Evolutionary conservation across 441 rosid genomes (phyloP), one percentile per base, ranked within the genome.

Genomic region (Mallotus repandus): DNA sequence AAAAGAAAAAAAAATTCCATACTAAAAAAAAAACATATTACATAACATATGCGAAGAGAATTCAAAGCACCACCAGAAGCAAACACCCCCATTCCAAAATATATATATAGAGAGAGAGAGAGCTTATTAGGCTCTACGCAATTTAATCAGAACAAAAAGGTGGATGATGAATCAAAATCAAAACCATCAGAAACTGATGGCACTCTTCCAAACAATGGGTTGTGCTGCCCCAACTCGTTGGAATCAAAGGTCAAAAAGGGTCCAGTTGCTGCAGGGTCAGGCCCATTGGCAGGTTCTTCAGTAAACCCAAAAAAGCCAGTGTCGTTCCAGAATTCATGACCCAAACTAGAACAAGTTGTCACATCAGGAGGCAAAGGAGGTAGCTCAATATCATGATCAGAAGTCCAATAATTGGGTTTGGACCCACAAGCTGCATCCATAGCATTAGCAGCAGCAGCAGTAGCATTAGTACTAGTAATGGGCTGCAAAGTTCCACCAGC

Each of bases 361-460:
- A 78, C 78, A 52, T 90, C 92, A 9, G 93, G 96, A 45, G 98
- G 98, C 74, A 92, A 79, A 29, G 98, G 94, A 29, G 98, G 93
- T 29, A 92, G 92, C 74, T 88, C 92, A 50, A 78, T 81, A 48
- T 78, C 79, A 25, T 25, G 29, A 70, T 85, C 77, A 13, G 13
- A 53, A 9, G 71, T 21, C 50, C 78, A 74, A 10, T 60, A 62
- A 63, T 50, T 63, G 11, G 55, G 29, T 25, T 25, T 25, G 29
- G 29, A 25, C 29, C 29, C 29, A 25, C 1, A 25, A 0, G 29
- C 29, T 25, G 29, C 29, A 68, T 52, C 77, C 82, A 63, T 53
- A 25, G 29, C 18, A 18, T 2, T 45, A 21, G 41, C 80, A 21
- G 55, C 66, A 3, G 45, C 67, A 15, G 43, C 77, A 21, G 66